A percentile compares a stretch with the other conserved stretches of the same genome.
phyloP scores from a whole-genome alignment of 164 flowering plant species.

The Vitis cinerea region DNA sequence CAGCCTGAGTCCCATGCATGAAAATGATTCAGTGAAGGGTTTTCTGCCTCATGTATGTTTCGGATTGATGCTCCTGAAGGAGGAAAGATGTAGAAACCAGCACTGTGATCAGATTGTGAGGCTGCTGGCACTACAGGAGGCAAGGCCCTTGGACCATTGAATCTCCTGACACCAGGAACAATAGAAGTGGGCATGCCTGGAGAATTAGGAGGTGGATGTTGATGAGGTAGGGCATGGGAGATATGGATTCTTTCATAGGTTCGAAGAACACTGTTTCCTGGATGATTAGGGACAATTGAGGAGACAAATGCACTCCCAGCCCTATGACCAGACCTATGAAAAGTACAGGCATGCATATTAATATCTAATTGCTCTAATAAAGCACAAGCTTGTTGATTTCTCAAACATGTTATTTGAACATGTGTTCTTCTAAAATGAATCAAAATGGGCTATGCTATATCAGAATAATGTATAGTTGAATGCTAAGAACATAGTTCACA shows the following conservation, averaged over 20 bases:
- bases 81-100: slow-evolving; percentile 20
- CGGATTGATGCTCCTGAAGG: slow-evolving; percentile 18
- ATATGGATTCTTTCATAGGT: slow-evolving; percentile 19
- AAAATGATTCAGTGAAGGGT: slow-evolving; percentile 12
- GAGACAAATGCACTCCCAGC: slow-evolving; percentile 20
- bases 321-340: slow-evolving; percentile 28
- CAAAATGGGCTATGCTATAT: too few species aligned
- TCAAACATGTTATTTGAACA: too few species aligned
- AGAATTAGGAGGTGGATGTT: slow-evolving; percentile 14
- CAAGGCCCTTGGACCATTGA: slow-evolving; percentile 16
- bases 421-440: too few species aligned
- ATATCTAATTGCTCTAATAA: too few species aligned
- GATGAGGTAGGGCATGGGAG: slow-evolving; percentile 14
- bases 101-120: slow-evolving; percentile 19
- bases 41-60: slow-evolving; percentile 20
- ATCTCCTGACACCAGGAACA: slow-evolving; percentile 20
- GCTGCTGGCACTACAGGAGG: slow-evolving; percentile 13
- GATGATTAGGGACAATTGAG: slow-evolving; percentile 11
- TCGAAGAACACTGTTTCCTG: slow-evolving; percentile 5
- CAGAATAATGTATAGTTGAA: too few species aligned
- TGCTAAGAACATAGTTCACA: too few species aligned
- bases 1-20: slow-evolving; percentile 18
- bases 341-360: not conserved
- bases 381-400: too few species aligned
- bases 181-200: slow-evolving; percentile 18